phyloP scores from a whole-genome alignment of 78 protist species.

The Guillardia theta region DNA sequence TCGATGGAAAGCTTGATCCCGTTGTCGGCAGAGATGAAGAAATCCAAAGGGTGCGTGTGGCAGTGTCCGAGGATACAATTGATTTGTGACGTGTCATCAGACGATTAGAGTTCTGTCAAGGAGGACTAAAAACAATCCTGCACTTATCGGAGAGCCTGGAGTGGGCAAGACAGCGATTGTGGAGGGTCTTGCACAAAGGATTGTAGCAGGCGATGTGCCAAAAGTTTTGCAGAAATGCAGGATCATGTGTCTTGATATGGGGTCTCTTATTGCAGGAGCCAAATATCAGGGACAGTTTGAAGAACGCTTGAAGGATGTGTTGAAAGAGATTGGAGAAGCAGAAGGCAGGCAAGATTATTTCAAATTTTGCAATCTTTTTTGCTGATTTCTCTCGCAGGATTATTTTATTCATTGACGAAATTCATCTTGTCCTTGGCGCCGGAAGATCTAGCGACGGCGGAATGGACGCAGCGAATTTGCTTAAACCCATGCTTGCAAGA shows the following conservation, averaged over 20 bases:
- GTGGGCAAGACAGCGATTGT: constrained; percentile 90
- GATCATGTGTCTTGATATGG: constrained; percentile 93
- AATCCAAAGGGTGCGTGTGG: constrained; percentile 86
- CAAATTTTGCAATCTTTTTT: background rate
- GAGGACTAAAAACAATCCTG: constrained; percentile 95
- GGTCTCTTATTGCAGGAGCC: constrained; percentile 97
- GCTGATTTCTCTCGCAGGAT: constrained; percentile 39
- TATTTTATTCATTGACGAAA: constrained; percentile 98
- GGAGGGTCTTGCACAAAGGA: constrained; percentile 98
- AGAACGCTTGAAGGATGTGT: constrained; percentile 94
- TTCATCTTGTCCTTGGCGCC: constrained; percentile 97
- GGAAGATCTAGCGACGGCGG: constrained; percentile 85
- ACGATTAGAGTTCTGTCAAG: background rate
- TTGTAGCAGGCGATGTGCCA: constrained; percentile 96
- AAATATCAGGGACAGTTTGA: constrained; percentile 98
- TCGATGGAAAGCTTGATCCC: constrained; percentile 85
- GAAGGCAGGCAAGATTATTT: background rate
- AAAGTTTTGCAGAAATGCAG: constrained; percentile 58
- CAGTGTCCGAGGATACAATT: no score
- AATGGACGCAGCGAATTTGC: background rate
- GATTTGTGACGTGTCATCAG: no score
- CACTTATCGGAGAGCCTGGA: constrained; percentile 97
- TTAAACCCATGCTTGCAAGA: constrained; percentile 93
- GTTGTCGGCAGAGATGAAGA: constrained; percentile 98
- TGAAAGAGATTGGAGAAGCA: constrained; percentile 89